Conservation (phyloP, 768 basidiomycete genomes). For the Phlegmacium glaucopus region DNA sequence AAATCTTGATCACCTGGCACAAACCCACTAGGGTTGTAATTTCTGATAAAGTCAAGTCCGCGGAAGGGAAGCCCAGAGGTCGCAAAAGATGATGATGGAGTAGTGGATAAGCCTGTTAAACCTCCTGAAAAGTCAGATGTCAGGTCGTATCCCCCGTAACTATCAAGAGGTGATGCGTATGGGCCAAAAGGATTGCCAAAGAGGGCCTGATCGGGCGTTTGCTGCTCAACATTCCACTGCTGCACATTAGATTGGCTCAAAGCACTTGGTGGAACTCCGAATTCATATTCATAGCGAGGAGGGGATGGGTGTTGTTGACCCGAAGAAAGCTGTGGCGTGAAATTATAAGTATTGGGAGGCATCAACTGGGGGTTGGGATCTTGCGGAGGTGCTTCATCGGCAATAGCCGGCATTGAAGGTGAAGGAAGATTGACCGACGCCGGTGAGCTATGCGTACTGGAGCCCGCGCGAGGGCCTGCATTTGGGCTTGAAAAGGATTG, state of each 20-base stretch:
- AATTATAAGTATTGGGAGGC: constrained; percentile 41
- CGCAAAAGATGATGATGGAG: constrained; percentile 65
- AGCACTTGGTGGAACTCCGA: constrained; percentile 37
- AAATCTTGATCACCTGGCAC: constrained; percentile 45
- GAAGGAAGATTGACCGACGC: constrained; percentile 71
- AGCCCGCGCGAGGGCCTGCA: constrained; percentile 31
- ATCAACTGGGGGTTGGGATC: constrained; percentile 54
- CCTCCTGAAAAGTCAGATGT: constrained; percentile 34
- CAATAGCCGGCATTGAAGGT: constrained; percentile 50
- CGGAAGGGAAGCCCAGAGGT: constrained; percentile 79
- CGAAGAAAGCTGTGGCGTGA: constrained; percentile 48
- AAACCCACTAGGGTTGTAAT: constrained; percentile 60
- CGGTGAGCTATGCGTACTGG: constrained; percentile 74
- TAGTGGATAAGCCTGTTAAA: constrained; percentile 46
- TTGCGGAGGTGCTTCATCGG: constrained; percentile 14
- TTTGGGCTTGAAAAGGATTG: constrained; percentile 57
- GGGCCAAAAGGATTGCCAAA: constrained; percentile 43
- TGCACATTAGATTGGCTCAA: constrained; percentile 35
- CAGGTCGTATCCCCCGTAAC: constrained; percentile 35
- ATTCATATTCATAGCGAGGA: constrained; percentile 56
- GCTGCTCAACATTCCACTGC: constrained; percentile 41
- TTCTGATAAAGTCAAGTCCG: constrained; percentile 81
- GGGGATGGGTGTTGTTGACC: constrained; percentile 50
- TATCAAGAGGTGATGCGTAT: constrained; percentile 40
- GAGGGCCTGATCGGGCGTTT: constrained; percentile 38